A percentile compares a stretch with the other conserved stretches of the same genome.
Evolutionary conservation across 192 early-diverging fungal species (phyloP).

Genomic region (Obelidium mucronatum): DNA sequence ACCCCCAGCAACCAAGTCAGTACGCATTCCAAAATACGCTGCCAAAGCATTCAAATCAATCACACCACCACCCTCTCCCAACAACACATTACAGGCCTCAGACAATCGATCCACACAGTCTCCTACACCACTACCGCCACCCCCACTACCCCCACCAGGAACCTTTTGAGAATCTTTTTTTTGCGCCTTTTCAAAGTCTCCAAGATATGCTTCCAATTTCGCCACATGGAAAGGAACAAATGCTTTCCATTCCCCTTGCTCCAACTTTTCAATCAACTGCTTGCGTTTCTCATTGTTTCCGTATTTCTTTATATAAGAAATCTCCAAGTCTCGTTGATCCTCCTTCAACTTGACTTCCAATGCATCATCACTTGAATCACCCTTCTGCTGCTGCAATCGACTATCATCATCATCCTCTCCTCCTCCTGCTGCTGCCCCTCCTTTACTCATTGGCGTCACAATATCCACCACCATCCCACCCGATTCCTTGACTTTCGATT

Average conservation of each 20-base stretch:
- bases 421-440: not conserved
- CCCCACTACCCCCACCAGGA: not conserved
- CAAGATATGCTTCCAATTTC: conserved; percentile 62
- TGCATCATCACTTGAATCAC: conserved; percentile 11
- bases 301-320: conserved; percentile 83
- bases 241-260: conserved; percentile 64
- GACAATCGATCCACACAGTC: too few species aligned
- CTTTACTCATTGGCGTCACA: not conserved
- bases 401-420: not conserved
- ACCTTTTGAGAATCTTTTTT: conserved; percentile 24
- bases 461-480: not conserved
- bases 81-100: not conserved
- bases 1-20: conserved; percentile 50
- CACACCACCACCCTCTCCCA: conserved; percentile 28
- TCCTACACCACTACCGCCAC: too few species aligned
- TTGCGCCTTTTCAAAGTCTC: conserved; percentile 53
- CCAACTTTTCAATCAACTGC: conserved; percentile 64
- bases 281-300: conserved; percentile 64
- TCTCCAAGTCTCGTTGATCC: conserved; percentile 77
- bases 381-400: too few species aligned
- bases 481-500: conserved; percentile 55
- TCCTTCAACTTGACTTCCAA: conserved; percentile 57
- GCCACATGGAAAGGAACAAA: conserved; percentile 64
- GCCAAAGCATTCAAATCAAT: conserved; percentile 71
- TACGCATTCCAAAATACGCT: conserved; percentile 66